Conservation (phyloP, 805 yeast species). For the Metschnikowia dekortorum region DNA sequence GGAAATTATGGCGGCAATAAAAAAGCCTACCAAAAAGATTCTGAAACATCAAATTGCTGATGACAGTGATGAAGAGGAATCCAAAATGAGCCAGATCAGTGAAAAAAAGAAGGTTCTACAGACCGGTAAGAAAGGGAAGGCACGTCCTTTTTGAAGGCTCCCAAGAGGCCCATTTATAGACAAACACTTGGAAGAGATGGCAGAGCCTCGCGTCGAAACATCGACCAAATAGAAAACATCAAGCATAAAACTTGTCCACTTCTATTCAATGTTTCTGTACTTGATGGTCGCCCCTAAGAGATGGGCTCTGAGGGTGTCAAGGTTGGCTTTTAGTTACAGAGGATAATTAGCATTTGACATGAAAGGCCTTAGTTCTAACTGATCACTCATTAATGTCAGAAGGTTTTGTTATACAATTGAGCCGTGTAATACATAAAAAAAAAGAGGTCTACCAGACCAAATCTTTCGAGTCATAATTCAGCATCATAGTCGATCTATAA, state of each 20-base stretch:
- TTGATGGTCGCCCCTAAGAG: too few relatives aligned
- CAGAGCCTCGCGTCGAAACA: neutral
- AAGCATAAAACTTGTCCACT: too few relatives aligned
- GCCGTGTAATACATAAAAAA: neutral
- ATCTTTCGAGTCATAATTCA: neutral
- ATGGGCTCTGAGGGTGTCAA: too few relatives aligned
- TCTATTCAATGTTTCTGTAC: too few relatives aligned
- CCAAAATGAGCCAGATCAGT: conserved; percentile 12
- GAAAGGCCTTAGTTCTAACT: too few relatives aligned
- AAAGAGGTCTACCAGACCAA: too few relatives aligned
- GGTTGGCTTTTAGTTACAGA: too few relatives aligned
- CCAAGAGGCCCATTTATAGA: too few relatives aligned
- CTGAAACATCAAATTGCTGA: neutral
- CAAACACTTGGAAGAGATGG: neutral
- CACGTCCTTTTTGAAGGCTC: conserved; percentile 14
- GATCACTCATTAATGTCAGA: too few relatives aligned
- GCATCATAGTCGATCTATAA: neutral
- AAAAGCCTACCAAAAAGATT: neutral
- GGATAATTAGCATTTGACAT: too few relatives aligned
- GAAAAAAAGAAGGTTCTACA: conserved; percentile 7
- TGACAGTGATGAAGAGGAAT: conserved; percentile 16
- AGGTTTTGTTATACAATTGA: too few relatives aligned
- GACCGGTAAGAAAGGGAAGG: conserved; percentile 13
- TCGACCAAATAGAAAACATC: neutral
- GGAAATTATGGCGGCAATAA: conserved; percentile 8